Evolutionary conservation across 2,329 filamentous ascomycete genomes (phyloP).

Genomic region (Monilinia fructicola): DNA sequence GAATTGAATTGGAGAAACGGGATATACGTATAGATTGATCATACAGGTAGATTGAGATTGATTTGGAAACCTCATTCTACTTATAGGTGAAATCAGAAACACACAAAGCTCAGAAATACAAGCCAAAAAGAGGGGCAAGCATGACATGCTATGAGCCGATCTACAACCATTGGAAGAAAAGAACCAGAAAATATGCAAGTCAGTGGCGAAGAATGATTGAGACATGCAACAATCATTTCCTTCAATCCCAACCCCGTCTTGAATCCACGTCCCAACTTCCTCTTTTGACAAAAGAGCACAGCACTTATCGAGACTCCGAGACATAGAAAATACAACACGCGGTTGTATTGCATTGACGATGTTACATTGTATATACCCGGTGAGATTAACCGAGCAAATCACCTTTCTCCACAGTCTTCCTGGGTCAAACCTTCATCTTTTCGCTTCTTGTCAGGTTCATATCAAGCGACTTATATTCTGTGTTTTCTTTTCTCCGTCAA

Average conservation of each 20-base stretch:
- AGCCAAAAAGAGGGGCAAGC: neutral
- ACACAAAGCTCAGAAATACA: neutral
- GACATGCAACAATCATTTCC: neutral
- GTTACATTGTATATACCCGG: neutral
- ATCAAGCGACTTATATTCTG: neutral
- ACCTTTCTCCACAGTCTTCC: neutral
- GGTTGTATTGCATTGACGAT: constrained; percentile 1
- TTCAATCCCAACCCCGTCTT: too few species aligned
- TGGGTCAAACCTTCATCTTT: neutral
- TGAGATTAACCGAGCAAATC: neutral
- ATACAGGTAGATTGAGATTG: too few species aligned
- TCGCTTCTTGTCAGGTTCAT: neutral
- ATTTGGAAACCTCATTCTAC: too few species aligned
- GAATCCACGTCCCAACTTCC: neutral
- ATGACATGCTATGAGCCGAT: neutral
- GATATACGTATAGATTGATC: neutral
- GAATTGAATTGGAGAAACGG: neutral
- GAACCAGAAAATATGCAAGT: neutral
- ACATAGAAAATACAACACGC: neutral
- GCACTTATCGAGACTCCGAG: neutral
- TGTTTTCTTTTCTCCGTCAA: too few species aligned
- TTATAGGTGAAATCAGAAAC: neutral
- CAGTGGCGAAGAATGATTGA: neutral
- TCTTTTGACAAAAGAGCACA: neutral
- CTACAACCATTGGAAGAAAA: neutral